Evolutionary conservation across 345 rosid genomes (phyloP), one percentile per base, ranked within the genome.

Genomic region (Passiflora organensis): DNA sequence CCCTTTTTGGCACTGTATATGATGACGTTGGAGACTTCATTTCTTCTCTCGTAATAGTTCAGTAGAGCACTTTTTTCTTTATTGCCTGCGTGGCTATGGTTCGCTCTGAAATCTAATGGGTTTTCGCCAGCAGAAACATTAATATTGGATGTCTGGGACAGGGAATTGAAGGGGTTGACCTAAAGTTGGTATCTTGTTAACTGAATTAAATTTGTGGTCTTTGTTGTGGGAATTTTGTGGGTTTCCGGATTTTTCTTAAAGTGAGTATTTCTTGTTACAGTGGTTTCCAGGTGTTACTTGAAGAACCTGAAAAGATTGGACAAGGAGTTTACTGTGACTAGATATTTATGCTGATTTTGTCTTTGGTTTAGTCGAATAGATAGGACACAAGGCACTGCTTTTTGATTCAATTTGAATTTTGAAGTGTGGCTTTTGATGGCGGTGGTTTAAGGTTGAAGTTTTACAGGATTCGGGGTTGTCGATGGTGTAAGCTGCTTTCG

Each of bases 161-260:
- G 43, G 19, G 28, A 37, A 51, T 45, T 72, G 65, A 42, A 62
- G 24, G 48, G 49, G 76, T 70, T 80, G 80, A 72, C 78, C 82
- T 73, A 61, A 73, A 49, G 13, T 42, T 58, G 55, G 32, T 57
- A 54, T 66, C 66, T 60, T n/a, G 44, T 43, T 34, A 15, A 42
- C 16, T 25, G 46, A 34, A 5, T 11, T 56, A 37, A 56, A 58
- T n/a, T 22, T 34, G 12, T 51, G 14, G 16, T 65, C 53, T 64
- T 37, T 8, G 60, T 64, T 67, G 43, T 16, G 48, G 55, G 36
- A 63, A 50, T 62, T 68, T 36, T 62, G 32, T 32, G 64, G 65
- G 34, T 51, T 48, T 43, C 20, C 56, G 66, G 62, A 43, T 65
- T 56, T 48, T 39, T 32, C 61, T 14, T 48, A 55, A 51, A 62